Percentiles rank a stretch among this genome's conserved stretches.
Conservation (phyloP, 2,329 filamentous ascomycete species). For the Aspergillus latus region DNA sequence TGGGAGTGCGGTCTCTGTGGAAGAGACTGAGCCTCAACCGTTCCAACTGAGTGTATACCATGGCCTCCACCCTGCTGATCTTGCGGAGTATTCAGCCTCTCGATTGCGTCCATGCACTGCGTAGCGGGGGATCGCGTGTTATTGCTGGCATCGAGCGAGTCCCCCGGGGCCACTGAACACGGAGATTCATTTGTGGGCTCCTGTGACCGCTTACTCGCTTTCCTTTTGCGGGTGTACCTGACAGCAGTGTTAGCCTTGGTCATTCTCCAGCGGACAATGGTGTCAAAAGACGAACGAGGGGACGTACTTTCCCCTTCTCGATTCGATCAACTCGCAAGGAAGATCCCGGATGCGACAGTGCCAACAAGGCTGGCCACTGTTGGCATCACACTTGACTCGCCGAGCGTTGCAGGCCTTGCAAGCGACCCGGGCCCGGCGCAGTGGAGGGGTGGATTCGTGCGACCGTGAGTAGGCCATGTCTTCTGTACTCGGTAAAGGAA, state of each 20-base stretch:
- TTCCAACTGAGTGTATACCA: too few relatives aligned
- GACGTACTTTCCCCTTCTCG: conserved; percentile 25
- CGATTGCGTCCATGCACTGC: too few relatives aligned
- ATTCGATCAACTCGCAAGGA: conserved; percentile 26
- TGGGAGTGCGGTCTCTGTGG: background rate
- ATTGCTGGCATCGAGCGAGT: too few relatives aligned
- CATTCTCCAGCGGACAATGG: background rate
- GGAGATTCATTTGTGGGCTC: background rate
- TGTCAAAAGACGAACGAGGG: background rate
- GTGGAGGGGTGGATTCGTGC: background rate
- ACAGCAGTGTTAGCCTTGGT: too few relatives aligned
- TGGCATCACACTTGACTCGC: conserved; percentile 28
- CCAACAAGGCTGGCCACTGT: conserved; percentile 24
- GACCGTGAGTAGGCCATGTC: too few relatives aligned
- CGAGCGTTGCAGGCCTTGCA: conserved; percentile 27
- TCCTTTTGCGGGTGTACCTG: conserved; percentile 16
- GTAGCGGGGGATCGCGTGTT: too few relatives aligned
- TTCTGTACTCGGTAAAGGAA: too few relatives aligned
- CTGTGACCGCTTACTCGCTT: background rate
- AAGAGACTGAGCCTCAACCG: background rate
- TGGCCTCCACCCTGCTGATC: too few relatives aligned
- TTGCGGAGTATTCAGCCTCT: too few relatives aligned
- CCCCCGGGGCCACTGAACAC: too few relatives aligned
- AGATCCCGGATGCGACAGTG: conserved; percentile 22
- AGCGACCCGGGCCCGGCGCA: conserved; percentile 15